Evolutionary conservation across 495 filamentous ascomycete genomes (phyloP).

Genomic region (Annulohypoxylon bovei): DNA sequence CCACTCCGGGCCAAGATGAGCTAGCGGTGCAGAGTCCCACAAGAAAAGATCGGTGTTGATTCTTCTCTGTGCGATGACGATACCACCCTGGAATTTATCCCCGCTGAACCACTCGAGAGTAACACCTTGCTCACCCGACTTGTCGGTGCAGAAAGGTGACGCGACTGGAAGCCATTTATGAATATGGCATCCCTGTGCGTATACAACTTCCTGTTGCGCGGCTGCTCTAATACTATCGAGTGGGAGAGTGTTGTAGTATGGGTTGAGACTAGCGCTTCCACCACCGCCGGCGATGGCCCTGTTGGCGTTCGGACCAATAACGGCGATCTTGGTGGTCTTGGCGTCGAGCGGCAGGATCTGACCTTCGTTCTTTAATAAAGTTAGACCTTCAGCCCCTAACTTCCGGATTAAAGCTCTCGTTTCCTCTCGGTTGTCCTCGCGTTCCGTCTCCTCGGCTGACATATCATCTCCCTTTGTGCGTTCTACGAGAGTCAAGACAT

Average conservation of each 20-base stretch:
- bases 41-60: constrained; percentile 72
- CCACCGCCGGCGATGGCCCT: constrained; percentile 81
- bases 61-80: constrained; percentile 62
- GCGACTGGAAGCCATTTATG: constrained; percentile 73
- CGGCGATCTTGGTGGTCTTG: constrained; percentile 68
- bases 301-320: constrained; percentile 87
- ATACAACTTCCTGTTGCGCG: constrained; percentile 59
- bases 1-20: constrained; percentile 66
- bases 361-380: constrained; percentile 81
- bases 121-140: constrained; percentile 66
- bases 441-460: constrained; percentile 67
- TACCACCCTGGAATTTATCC: constrained; percentile 67
- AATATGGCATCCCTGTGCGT: constrained; percentile 66
- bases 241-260: constrained; percentile 76
- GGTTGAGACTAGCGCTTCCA: constrained; percentile 79
- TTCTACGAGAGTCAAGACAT: constrained; percentile 75
- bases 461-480: constrained; percentile 69
- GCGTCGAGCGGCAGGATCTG: constrained; percentile 72
- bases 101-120: constrained; percentile 71
- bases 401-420: constrained; percentile 74
- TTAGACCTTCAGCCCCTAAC: constrained; percentile 76
- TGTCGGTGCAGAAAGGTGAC: constrained; percentile 65
- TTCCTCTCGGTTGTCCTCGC: constrained; percentile 70
- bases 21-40: constrained; percentile 72
- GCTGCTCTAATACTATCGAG: constrained; percentile 63